phyloP scores from a whole-genome alignment of 257 asterid genomes.

The Verbascum thapsus region DNA sequence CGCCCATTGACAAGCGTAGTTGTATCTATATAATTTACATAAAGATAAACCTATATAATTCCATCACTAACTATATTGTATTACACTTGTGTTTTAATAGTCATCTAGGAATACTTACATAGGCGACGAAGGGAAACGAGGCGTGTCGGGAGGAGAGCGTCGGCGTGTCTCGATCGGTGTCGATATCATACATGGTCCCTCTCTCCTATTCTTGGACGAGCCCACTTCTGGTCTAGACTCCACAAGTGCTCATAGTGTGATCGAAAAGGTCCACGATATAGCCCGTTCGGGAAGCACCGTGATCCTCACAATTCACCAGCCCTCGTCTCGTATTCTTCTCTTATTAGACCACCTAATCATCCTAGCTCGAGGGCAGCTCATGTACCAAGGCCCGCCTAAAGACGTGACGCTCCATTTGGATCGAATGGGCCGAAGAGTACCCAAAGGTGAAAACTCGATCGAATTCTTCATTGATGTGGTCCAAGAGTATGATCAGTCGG shows the following conservation, averaged over 20 bases:
- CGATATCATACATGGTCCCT: conserved; percentile 86
- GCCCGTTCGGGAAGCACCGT: conserved; percentile 81
- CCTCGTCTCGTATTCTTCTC: conserved; percentile 70
- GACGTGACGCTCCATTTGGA: conserved; percentile 66
- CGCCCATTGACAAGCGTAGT: too few relatives aligned
- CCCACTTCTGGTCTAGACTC: conserved; percentile 92
- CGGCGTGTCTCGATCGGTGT: conserved; percentile 84
- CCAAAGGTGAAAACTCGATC: conserved; percentile 69
- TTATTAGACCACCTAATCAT: conserved; percentile 76
- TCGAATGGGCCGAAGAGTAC: conserved; percentile 59
- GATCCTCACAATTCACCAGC: conserved; percentile 85
- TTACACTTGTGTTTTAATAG: conserved; percentile 33
- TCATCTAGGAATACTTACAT: conserved; percentile 76
- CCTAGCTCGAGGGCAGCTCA: conserved; percentile 84
- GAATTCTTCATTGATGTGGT: conserved; percentile 76
- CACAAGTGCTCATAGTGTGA: conserved; percentile 83
- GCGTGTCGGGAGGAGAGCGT: conserved; percentile 91
- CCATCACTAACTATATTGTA: too few relatives aligned
- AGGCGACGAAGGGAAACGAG: conserved; percentile 90
- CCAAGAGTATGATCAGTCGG: conserved; percentile 80
- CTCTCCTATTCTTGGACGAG: conserved; percentile 75
- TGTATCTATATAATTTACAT: too few relatives aligned
- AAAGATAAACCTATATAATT: too few relatives aligned
- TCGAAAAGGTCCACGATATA: conserved; percentile 77
- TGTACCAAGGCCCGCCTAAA: conserved; percentile 82